These are phyloP conservation scores for Phialophora expanda DNA, from an alignment of 2,329 filamentous ascomycete genomes.

Conservation along the genomic window DNA sequence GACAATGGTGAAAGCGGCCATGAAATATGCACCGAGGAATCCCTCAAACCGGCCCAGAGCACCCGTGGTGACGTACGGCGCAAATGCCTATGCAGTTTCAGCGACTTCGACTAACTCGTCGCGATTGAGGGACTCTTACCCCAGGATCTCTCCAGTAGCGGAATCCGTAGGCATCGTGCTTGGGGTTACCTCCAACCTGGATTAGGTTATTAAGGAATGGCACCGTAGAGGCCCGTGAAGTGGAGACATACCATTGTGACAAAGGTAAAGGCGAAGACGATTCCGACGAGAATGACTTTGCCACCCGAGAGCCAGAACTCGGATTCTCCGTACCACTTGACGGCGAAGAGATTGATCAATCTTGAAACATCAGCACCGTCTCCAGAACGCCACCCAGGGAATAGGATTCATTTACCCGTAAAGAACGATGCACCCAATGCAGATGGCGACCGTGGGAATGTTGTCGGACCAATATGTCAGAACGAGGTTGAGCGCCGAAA, in stretches of 20 bases:
- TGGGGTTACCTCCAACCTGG: conserved; percentile 69
- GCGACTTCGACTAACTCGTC: background rate
- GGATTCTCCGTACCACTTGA: conserved; percentile 72
- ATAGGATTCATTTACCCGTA: conserved; percentile 42
- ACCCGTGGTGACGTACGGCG: conserved; percentile 68
- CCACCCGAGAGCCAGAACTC: conserved; percentile 72
- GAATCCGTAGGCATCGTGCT: conserved; percentile 72
- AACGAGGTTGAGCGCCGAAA: conserved; percentile 50
- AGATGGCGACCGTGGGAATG: conserved; percentile 46
- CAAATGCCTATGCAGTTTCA: conserved; percentile 58
- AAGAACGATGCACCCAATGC: conserved; percentile 45
- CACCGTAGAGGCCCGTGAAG: background rate
- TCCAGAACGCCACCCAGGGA: background rate
- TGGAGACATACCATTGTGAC: conserved; percentile 67
- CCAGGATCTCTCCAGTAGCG: conserved; percentile 66
- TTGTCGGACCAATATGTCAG: conserved; percentile 48
- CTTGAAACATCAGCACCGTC: background rate
- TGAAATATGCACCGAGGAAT: conserved; percentile 72
- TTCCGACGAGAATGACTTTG: conserved; percentile 71
- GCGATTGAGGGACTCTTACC: background rate
- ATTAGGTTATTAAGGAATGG: background rate
- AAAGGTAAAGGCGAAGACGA: conserved; percentile 74
- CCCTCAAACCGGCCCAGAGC: conserved; percentile 58
- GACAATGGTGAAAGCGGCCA: conserved; percentile 67
- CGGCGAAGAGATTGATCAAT: conserved; percentile 66